Conservation (phyloP, 2,329 filamentous ascomycete genomes). For the Alternaria infectoria region DNA sequence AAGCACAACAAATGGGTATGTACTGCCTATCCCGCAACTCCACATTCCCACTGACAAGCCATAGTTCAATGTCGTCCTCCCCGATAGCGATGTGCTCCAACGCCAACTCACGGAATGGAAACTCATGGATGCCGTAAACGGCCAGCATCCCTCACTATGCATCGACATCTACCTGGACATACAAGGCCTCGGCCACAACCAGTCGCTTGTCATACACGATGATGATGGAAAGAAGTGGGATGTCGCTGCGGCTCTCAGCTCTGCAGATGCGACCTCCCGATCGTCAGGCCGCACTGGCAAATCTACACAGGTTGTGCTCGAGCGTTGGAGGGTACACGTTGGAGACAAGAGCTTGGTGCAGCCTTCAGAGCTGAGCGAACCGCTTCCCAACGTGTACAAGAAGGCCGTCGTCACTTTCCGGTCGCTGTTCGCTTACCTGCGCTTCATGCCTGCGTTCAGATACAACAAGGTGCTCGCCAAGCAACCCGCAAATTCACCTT, state of each 20-base stretch:
- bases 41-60: slow-evolving; percentile 14
- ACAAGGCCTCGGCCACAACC: slow-evolving; percentile 77
- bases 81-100: slow-evolving; percentile 86
- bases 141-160: slow-evolving; percentile 80
- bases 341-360: slow-evolving; percentile 64
- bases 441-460: slow-evolving; percentile 85
- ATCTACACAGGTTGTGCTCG: slow-evolving; percentile 77
- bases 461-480: slow-evolving; percentile 78
- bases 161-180: slow-evolving; percentile 91
- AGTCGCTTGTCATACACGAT: slow-evolving; percentile 86
- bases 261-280: slow-evolving; percentile 56
- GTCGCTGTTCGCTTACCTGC: slow-evolving; percentile 81
- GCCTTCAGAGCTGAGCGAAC: slow-evolving; percentile 63
- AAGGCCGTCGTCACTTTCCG: slow-evolving; percentile 95
- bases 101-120: slow-evolving; percentile 86
- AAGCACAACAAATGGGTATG: slow-evolving; percentile 88
- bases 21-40: slow-evolving; percentile 14
- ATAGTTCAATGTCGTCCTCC: slow-evolving; percentile 93
- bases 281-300: slow-evolving; percentile 56
- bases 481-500: slow-evolving; percentile 65
- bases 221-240: slow-evolving; percentile 92
- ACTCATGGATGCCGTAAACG: slow-evolving; percentile 75
- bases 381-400: slow-evolving; percentile 91
- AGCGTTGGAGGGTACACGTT: slow-evolving; percentile 88
- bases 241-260: slow-evolving; percentile 80